These are phyloP conservation scores for Pyrenochaeta sp. DNA, from an alignment of 2,329 filamentous ascomycete genomes.

Conservation along the genomic window DNA sequence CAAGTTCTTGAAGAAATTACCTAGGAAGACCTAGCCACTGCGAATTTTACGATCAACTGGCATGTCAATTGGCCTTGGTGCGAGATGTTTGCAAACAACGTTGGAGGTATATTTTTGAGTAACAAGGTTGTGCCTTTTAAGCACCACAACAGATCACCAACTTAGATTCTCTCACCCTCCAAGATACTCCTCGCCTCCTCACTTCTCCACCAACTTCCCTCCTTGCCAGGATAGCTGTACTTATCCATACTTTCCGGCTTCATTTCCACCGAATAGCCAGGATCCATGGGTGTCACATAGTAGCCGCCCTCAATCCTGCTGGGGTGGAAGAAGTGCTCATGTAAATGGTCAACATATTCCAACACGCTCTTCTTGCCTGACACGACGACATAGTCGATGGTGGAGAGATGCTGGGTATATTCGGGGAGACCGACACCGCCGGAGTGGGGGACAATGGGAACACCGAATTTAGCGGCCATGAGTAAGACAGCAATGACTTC, in stretches of 20 bases:
- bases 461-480: conserved; percentile 79
- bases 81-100: too few relatives aligned
- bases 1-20: too few relatives aligned
- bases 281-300: conserved; percentile 83
- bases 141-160: not conserved
- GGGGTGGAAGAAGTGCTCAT: conserved; percentile 91
- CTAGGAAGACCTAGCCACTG: too few relatives aligned
- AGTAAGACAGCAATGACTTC: conserved; percentile 90
- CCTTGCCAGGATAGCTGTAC: conserved; percentile 78
- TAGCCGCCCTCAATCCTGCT: conserved; percentile 82
- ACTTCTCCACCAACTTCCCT: conserved; percentile 85
- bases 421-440: conserved; percentile 91
- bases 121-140: too few relatives aligned
- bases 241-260: conserved; percentile 84
- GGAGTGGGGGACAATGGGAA: conserved; percentile 88
- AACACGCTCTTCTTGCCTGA: conserved; percentile 81
- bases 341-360: conserved; percentile 92
- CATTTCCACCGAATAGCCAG: conserved; percentile 95
- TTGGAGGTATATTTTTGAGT: too few relatives aligned
- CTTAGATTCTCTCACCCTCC: conserved; percentile 61
- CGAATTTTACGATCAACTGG: too few relatives aligned
- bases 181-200: conserved; percentile 81
- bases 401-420: conserved; percentile 92
- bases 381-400: conserved; percentile 91
- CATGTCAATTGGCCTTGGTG: too few relatives aligned